A percentile compares a stretch with the other conserved stretches of the same genome.
phyloP scores from a whole-genome alignment of 805 yeast genomes.

The Blastobotrys attinorum region DNA sequence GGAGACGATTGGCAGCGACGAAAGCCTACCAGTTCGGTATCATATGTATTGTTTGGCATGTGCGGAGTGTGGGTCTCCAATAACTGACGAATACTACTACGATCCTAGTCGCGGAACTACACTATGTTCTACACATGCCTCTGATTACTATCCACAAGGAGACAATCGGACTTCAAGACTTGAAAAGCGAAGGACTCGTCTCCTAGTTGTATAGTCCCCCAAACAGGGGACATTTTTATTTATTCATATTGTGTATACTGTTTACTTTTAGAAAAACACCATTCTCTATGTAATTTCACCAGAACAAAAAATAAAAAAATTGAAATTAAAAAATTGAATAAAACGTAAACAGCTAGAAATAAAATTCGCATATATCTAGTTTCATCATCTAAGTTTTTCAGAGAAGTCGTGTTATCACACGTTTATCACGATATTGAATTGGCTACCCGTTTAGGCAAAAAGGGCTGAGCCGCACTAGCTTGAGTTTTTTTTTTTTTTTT shows the following conservation, averaged over 20 bases:
- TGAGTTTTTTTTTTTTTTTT: too few species aligned
- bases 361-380: too few species aligned
- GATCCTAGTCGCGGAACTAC: constrained; percentile 22
- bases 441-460: too few species aligned
- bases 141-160: constrained; percentile 10
- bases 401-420: too few species aligned
- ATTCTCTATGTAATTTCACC: too few species aligned
- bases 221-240: constrained; percentile 1
- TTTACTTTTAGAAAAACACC: too few species aligned
- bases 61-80: constrained; percentile 39
- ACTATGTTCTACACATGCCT: constrained; percentile 31
- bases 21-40: constrained; percentile 38
- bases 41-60: constrained; percentile 69
- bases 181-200: constrained; percentile 26
- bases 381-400: too few species aligned
- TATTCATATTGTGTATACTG: too few species aligned
- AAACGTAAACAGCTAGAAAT: too few species aligned
- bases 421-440: too few species aligned
- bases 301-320: too few species aligned
- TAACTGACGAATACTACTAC: constrained; percentile 27
- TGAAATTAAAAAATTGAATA: not conserved
- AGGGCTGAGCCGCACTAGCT: too few species aligned
- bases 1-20: constrained; percentile 36
- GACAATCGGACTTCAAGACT: constrained; percentile 5
- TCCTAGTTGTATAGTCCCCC: constrained; percentile 22